Percentiles rank a stretch among this genome's conserved stretches.
Conservation (phyloP, 768 basidiomycete genomes). For the Suillus weaverae region DNA sequence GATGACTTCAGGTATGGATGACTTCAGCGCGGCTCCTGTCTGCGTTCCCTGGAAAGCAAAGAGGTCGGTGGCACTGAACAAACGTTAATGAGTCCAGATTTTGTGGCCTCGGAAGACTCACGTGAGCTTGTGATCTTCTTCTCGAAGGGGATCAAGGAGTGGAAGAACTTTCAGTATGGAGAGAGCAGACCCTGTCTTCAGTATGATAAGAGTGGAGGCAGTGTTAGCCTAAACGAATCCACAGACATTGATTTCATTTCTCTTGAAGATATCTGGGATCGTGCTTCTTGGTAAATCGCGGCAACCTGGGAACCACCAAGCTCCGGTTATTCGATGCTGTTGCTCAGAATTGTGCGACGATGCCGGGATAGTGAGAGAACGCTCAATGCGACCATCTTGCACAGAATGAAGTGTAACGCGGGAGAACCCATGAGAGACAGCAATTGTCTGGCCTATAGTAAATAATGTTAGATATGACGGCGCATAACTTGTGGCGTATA, state of each 20-base stretch:
- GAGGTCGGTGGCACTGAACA: conserved; percentile 66
- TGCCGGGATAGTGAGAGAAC: conserved; percentile 41
- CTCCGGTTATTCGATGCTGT: conserved; percentile 40
- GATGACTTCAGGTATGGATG: conserved; percentile 58
- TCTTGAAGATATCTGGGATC: conserved; percentile 77
- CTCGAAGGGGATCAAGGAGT: conserved; percentile 67
- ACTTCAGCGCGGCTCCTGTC: conserved; percentile 44
- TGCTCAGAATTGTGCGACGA: conserved; percentile 15
- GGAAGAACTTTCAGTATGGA: conserved; percentile 69
- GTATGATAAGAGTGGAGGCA: conserved; percentile 16
- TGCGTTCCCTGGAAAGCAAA: conserved; percentile 80
- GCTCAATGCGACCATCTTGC: conserved; percentile 67
- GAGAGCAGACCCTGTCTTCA: conserved; percentile 75
- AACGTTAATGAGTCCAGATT: conserved; percentile 17
- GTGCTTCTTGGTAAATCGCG: conserved; percentile 37
- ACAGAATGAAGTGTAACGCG: conserved; percentile 72
- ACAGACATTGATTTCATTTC: conserved; percentile 63
- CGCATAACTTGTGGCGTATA: conserved; percentile 3
- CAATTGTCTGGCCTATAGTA: conserved; percentile 62
- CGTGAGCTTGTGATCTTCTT: conserved; percentile 67
- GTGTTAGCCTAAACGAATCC: conserved; percentile 1
- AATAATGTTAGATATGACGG: conserved; percentile 6
- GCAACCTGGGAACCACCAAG: conserved; percentile 74
- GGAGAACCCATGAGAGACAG: conserved; percentile 68
- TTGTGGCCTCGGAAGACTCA: conserved; percentile 35